A percentile compares a stretch with the other conserved stretches of the same genome.
Evolutionary conservation across 371 early-diverging fungal genomes (phyloP).

Genomic region (Mucor lusitanicus): DNA sequence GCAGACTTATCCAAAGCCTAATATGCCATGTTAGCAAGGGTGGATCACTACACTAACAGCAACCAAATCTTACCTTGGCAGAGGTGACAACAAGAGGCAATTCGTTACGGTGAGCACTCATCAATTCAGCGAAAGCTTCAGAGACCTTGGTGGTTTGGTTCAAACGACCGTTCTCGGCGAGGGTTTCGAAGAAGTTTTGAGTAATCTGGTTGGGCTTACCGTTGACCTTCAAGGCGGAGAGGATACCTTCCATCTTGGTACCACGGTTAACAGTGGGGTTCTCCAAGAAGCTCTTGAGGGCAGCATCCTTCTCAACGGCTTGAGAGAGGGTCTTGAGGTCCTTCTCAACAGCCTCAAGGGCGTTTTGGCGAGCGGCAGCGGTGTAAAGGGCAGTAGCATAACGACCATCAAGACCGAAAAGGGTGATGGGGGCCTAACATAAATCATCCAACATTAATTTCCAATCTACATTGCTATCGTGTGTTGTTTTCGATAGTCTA

Average conservation of each 20-base stretch:
- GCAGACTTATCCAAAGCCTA: conserved; percentile 57
- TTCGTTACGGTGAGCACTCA: conserved; percentile 93
- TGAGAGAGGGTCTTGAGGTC: conserved; percentile 77
- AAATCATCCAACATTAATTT: not conserved
- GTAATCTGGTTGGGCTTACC: conserved; percentile 81
- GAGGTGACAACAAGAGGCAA: conserved; percentile 89
- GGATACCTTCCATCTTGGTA: conserved; percentile 78
- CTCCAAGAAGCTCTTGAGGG: conserved; percentile 75
- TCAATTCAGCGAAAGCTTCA: conserved; percentile 77
- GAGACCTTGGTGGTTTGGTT: conserved; percentile 84
- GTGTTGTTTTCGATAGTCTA: conserved; percentile 16
- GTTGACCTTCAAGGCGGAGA: conserved; percentile 57
- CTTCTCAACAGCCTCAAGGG: conserved; percentile 82
- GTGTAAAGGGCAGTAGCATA: conserved; percentile 97
- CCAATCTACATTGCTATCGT: not conserved
- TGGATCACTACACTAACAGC: not conserved
- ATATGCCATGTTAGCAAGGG: not conserved
- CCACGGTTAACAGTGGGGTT: conserved; percentile 85
- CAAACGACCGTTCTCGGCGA: conserved; percentile 95
- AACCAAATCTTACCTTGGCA: conserved; percentile 63
- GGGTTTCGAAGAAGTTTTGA: conserved; percentile 85
- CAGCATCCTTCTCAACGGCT: conserved; percentile 73
- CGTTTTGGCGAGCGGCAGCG: conserved; percentile 87
- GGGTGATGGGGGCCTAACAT: conserved; percentile 76
- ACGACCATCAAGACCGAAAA: conserved; percentile 95